Evolutionary conservation across 768 basidiomycete genomes (phyloP).

Genomic region (Agrocybe praecox): DNA sequence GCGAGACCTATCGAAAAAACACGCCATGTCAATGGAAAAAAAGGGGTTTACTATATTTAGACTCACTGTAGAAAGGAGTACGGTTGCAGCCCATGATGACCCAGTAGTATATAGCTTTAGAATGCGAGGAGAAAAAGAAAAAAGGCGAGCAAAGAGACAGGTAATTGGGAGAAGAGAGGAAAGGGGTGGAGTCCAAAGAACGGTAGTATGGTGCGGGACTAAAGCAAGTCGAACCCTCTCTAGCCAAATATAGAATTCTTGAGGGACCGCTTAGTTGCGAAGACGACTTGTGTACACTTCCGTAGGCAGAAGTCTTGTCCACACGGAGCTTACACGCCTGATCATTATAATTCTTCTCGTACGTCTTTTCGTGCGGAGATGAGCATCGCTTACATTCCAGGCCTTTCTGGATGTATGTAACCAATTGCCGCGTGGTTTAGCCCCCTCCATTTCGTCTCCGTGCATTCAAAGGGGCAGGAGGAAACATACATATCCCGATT

Average conservation of each 20-base stretch:
- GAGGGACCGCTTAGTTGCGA: not conserved
- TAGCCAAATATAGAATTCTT: not conserved
- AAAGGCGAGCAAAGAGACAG: slow-evolving; percentile 8
- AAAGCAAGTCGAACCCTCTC: not conserved
- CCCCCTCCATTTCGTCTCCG: too few species aligned
- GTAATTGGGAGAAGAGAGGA: not conserved
- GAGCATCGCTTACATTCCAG: too few species aligned
- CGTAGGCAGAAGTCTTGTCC: too few species aligned
- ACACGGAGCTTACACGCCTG: too few species aligned
- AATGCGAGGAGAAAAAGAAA: not conserved
- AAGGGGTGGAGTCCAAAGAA: not conserved
- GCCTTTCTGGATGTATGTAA: too few species aligned
- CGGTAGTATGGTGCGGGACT: not conserved
- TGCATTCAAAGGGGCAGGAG: too few species aligned
- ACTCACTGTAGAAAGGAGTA: slow-evolving; percentile 33
- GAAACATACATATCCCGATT: too few species aligned
- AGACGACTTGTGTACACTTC: not conserved
- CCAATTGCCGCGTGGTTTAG: too few species aligned
- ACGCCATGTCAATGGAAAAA: slow-evolving; percentile 2
- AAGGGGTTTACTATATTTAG: slow-evolving; percentile 1
- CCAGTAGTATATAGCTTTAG: not conserved
- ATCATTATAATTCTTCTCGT: not conserved
- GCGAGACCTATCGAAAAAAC: slow-evolving; percentile 23
- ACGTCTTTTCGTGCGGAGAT: not conserved
- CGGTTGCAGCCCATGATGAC: slow-evolving; percentile 23